A percentile compares a stretch with the other conserved stretches of the same genome.
phyloP scores from a whole-genome alignment of 2,329 filamentous ascomycete genomes.

The Biscogniauxia sp. region DNA sequence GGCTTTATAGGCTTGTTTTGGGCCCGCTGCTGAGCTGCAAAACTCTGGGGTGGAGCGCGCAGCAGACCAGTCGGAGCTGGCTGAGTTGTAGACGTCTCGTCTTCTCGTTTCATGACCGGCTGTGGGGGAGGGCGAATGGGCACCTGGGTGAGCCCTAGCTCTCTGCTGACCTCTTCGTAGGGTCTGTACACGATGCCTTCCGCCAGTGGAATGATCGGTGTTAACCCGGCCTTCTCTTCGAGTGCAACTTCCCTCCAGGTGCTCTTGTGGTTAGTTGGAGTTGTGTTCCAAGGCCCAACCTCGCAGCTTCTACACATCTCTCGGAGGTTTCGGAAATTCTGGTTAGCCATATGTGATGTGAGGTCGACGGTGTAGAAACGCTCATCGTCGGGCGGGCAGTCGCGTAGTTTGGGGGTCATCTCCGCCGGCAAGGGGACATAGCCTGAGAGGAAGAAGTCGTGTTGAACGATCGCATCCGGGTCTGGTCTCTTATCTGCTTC shows the following conservation, averaged over 20 bases:
- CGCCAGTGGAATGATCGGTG: constrained; percentile 60
- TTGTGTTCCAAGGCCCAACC: constrained; percentile 53
- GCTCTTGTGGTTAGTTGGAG: constrained; percentile 49
- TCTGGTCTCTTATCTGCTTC: constrained; percentile 72
- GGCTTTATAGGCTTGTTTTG: constrained; percentile 46
- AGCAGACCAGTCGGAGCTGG: constrained; percentile 43
- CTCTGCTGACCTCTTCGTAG: constrained; percentile 59
- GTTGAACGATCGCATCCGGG: constrained; percentile 75
- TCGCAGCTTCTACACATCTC: constrained; percentile 58
- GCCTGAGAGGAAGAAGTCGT: constrained; percentile 74
- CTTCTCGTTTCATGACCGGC: constrained; percentile 32
- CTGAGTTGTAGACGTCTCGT: constrained; percentile 34
- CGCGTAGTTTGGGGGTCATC: constrained; percentile 57
- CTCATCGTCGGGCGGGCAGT: constrained; percentile 54
- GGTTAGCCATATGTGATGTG: constrained; percentile 42
- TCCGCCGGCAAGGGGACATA: constrained; percentile 65
- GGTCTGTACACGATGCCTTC: constrained; percentile 63
- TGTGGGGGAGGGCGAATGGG: constrained; percentile 34
- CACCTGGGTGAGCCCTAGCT: constrained; percentile 42
- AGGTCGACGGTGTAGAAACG: constrained; percentile 55
- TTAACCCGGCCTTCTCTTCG: constrained; percentile 66
- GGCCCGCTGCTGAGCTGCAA: constrained; percentile 63
- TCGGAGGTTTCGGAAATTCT: constrained; percentile 52
- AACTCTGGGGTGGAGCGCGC: constrained; percentile 59
- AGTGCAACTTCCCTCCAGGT: constrained; percentile 66